phyloP scores from a whole-genome alignment of 768 basidiomycete species.

The Agaricus sinodeliciosus region DNA sequence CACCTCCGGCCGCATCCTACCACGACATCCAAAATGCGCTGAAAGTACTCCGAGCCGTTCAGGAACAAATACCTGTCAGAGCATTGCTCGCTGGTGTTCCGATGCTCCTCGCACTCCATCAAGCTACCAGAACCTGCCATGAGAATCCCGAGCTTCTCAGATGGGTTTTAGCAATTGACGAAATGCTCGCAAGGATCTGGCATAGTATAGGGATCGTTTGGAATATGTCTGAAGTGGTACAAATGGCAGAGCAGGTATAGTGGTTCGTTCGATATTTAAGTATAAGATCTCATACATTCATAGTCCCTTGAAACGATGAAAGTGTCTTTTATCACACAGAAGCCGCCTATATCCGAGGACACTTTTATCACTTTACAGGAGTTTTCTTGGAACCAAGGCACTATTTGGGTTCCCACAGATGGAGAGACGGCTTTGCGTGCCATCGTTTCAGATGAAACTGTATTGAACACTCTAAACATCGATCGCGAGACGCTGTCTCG shows the following conservation, averaged over 20 bases:
- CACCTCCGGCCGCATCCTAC: constrained; percentile 34
- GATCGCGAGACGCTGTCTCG: constrained; percentile 49
- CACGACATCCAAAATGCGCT: constrained; percentile 68
- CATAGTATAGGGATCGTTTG: constrained; percentile 62
- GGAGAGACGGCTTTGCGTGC: constrained; percentile 37
- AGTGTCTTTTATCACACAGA: constrained; percentile 3
- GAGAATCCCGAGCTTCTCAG: constrained; percentile 30
- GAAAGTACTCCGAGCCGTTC: constrained; percentile 58
- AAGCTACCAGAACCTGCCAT: constrained; percentile 38
- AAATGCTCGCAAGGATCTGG: constrained; percentile 63
- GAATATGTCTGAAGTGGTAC: constrained; percentile 50
- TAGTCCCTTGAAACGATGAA: constrained; percentile 8
- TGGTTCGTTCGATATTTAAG: constrained; percentile 5
- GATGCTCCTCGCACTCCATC: constrained; percentile 76
- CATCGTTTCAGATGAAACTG: constrained; percentile 43
- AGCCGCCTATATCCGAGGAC: constrained; percentile 5
- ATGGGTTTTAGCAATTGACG: constrained; percentile 50
- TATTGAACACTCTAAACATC: constrained; percentile 61
- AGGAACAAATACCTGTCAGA: constrained; percentile 68
- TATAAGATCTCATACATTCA: constrained; percentile 11
- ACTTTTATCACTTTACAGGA: constrained; percentile 9
- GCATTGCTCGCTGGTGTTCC: constrained; percentile 75
- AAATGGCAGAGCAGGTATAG: constrained; percentile 51
- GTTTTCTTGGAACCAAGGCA: constrained; percentile 8
- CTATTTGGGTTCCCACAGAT: constrained; percentile 12